phyloP scores from a whole-genome alignment of 2,329 filamentous ascomycete species.

The Botrytis hyacinthi region DNA sequence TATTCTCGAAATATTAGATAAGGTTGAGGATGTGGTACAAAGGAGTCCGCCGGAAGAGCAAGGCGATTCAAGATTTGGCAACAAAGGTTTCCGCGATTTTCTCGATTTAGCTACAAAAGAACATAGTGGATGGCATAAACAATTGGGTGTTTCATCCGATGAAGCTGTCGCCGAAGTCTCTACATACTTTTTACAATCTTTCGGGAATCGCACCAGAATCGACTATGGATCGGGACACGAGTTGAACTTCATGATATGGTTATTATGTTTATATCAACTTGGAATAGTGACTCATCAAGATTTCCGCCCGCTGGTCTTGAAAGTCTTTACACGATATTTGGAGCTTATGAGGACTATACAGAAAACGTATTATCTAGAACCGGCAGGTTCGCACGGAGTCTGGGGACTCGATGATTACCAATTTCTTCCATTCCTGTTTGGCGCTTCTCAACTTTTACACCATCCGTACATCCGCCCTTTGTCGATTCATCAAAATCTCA shows the following conservation, averaged over 20 bases:
- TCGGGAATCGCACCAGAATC: constrained; percentile 83
- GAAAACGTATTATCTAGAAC: constrained; percentile 92
- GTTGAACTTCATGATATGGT: constrained; percentile 94
- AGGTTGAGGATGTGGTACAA: constrained; percentile 64
- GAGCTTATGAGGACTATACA: constrained; percentile 84
- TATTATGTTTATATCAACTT: constrained; percentile 88
- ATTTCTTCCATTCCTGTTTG: constrained; percentile 93
- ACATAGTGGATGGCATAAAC: constrained; percentile 58
- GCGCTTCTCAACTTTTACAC: constrained; percentile 81
- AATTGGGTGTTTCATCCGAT: constrained; percentile 52
- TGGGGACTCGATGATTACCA: constrained; percentile 98
- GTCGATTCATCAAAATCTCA: constrained; percentile 82
- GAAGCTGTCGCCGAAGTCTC: constrained; percentile 67
- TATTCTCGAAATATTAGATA: constrained; percentile 68
- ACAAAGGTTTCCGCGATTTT: constrained; percentile 83
- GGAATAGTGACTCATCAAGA: constrained; percentile 60
- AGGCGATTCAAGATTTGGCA: constrained; percentile 87
- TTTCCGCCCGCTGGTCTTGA: constrained; percentile 72
- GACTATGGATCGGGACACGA: constrained; percentile 98
- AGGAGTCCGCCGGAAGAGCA: constrained; percentile 79
- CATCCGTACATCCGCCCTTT: constrained; percentile 78
- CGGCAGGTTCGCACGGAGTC: constrained; percentile 93
- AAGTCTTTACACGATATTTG: constrained; percentile 80
- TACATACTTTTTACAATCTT: constrained; percentile 77
- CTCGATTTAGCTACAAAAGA: constrained; percentile 64